Conservation (phyloP, 1,284 basidiomycete genomes). For the Trichosporon coremiiforme region DNA sequence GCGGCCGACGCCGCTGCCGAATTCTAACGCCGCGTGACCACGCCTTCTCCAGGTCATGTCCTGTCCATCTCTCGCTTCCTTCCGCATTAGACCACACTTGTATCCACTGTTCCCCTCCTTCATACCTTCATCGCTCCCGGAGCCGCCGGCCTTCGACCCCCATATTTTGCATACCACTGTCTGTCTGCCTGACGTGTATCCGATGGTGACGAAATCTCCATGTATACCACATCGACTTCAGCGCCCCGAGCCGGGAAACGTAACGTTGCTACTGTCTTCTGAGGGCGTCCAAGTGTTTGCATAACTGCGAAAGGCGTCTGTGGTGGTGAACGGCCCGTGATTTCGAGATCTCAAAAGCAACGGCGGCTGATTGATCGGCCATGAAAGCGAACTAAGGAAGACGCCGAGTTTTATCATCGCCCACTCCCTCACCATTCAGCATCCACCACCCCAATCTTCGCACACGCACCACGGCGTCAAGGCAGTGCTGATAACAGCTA, state of each 20-base stretch:
- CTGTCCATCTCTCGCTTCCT: not conserved
- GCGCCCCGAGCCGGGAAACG: not conserved
- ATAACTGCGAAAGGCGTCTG: not conserved
- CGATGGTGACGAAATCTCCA: not conserved
- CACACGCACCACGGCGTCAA: not conserved
- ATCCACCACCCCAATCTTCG: not conserved
- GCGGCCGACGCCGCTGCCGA: not conserved
- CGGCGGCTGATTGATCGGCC: not conserved
- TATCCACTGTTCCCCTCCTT: constrained; percentile 1
- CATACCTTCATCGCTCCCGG: not conserved
- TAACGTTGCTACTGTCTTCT: not conserved
- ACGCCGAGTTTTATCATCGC: not conserved
- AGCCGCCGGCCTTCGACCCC: not conserved
- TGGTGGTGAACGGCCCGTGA: not conserved
- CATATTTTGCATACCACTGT: not conserved
- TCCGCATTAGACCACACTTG: not conserved
- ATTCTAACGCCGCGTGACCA: not conserved
- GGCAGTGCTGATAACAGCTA: not conserved
- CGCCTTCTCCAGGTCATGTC: not conserved
- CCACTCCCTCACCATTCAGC: not conserved
- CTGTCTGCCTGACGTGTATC: not conserved
- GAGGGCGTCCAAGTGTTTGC: not conserved
- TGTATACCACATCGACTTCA: not conserved
- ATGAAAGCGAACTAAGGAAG: not conserved
- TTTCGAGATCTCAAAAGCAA: not conserved